Conservation (phyloP, 106 monocot species). For the Dioscorea zingiberensis region DNA sequence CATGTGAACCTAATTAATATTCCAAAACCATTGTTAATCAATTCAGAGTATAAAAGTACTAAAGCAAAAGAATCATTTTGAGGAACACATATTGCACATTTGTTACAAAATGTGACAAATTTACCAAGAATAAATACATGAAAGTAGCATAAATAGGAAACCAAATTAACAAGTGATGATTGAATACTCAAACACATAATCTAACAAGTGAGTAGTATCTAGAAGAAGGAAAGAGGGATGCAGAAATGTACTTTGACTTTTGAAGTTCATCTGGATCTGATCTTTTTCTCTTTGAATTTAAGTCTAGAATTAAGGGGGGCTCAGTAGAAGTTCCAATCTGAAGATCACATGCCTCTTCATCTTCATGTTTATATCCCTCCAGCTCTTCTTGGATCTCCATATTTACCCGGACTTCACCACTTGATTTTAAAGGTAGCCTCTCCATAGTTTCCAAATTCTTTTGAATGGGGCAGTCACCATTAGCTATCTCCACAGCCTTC, state of each 20-base stretch:
- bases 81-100: too few species aligned
- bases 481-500: conserved; percentile 9
- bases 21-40: too few species aligned
- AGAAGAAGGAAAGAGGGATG: not conserved
- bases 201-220: not conserved
- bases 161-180: too few species aligned
- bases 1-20: too few species aligned
- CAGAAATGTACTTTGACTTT: conserved; percentile 24
- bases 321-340: conserved; percentile 6
- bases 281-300: conserved; percentile 27
- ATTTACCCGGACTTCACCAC: conserved; percentile 15
- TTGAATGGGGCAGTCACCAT: conserved; percentile 12
- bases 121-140: too few species aligned
- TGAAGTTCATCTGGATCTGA: conserved; percentile 17
- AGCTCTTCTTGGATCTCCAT: conserved; percentile 21
- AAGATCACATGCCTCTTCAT: conserved; percentile 4
- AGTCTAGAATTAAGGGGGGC: not conserved
- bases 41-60: too few species aligned
- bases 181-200: too few species aligned
- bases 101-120: too few species aligned
- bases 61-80: too few species aligned
- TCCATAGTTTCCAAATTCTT: conserved; percentile 13
- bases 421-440: conserved; percentile 5
- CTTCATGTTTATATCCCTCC: not conserved
- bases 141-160: too few species aligned